Conservation (phyloP, 352 stramenopile genomes). For the Globisporangium lucens region DNA sequence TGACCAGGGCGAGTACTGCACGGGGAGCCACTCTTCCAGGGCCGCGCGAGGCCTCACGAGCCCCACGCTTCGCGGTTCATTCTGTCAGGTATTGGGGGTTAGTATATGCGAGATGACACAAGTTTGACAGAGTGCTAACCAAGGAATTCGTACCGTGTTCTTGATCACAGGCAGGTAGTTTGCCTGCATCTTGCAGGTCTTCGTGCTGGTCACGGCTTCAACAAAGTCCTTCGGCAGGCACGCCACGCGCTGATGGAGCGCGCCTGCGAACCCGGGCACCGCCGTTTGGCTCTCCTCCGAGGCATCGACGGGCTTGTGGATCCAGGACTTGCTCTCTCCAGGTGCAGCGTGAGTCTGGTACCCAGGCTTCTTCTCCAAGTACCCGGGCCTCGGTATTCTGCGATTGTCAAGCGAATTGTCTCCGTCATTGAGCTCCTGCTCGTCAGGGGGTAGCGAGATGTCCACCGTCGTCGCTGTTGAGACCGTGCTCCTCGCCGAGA, state of each 20-base stretch:
- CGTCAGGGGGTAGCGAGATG: conserved; percentile 54
- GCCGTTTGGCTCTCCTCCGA: conserved; percentile 60
- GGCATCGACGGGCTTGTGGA: conserved; percentile 47
- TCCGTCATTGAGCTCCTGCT: conserved; percentile 33
- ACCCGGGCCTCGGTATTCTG: conserved; percentile 14
- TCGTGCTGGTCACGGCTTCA: conserved; percentile 55
- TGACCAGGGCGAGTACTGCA: conserved; percentile 92
- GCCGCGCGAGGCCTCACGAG: conserved; percentile 82
- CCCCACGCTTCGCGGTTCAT: conserved; percentile 81
- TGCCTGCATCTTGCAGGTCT: conserved; percentile 74
- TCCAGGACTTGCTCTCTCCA: conserved; percentile 57
- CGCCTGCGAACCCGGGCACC: conserved; percentile 51
- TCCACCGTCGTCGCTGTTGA: conserved; percentile 43
- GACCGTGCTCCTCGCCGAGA: conserved; percentile 29
- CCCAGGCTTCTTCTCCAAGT: conserved; percentile 51
- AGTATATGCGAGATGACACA: neutral
- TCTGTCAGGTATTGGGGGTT: conserved; percentile 25
- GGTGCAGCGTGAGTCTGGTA: conserved; percentile 54
- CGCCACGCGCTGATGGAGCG: conserved; percentile 62
- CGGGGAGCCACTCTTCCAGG: conserved; percentile 86
- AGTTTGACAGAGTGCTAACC: neutral
- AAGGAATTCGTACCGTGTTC: conserved; percentile 45
- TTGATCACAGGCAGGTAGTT: conserved; percentile 75
- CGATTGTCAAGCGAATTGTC: neutral
- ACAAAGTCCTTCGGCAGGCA: conserved; percentile 71